Evolutionary conservation across 2,329 filamentous ascomycete genomes (phyloP).

Genomic region (Ophiosphaerella narmari): DNA sequence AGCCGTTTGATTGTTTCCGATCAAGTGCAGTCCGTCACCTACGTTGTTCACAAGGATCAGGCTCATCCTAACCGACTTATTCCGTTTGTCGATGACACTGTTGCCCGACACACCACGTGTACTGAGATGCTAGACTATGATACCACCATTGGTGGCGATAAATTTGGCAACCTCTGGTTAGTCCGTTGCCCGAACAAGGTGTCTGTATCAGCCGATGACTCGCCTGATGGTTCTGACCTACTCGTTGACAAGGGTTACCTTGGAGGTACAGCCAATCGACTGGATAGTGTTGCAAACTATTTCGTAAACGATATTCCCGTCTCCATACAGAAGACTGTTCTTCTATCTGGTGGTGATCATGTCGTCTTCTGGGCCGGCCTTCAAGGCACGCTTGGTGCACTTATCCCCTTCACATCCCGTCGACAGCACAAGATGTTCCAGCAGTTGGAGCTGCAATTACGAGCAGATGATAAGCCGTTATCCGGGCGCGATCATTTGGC

Average conservation of each 20-base stretch:
- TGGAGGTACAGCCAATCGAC: slow-evolving; percentile 82
- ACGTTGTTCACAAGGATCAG: slow-evolving; percentile 84
- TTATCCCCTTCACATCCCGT: slow-evolving; percentile 88
- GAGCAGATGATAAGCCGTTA: slow-evolving; percentile 76
- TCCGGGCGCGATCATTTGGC: slow-evolving; percentile 94
- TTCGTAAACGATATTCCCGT: slow-evolving; percentile 92
- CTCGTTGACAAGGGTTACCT: slow-evolving; percentile 88
- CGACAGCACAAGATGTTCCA: slow-evolving; percentile 99
- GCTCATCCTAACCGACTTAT: slow-evolving; percentile 84
- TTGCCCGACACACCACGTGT: slow-evolving; percentile 88
- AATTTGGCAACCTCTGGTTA: slow-evolving; percentile 96
- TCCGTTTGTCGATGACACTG: slow-evolving; percentile 87
- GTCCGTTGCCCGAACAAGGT: slow-evolving; percentile 84
- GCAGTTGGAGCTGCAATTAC: slow-evolving; percentile 84
- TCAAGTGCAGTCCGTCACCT: slow-evolving; percentile 88
- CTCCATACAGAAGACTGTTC: slow-evolving; percentile 82
- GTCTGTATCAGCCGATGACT: slow-evolving; percentile 88
- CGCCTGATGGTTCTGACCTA: slow-evolving; percentile 88
- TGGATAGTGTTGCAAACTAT: slow-evolving; percentile 85
- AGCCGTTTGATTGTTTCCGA: slow-evolving; percentile 91
- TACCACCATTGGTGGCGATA: slow-evolving; percentile 91
- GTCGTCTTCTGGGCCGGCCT: slow-evolving; percentile 92
- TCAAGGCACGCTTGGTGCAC: slow-evolving; percentile 89
- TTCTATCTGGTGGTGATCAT: slow-evolving; percentile 90
- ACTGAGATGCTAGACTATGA: slow-evolving; percentile 97